phyloP scores from a whole-genome alignment of 805 yeast genomes.

The Spathaspora arborariae region DNA sequence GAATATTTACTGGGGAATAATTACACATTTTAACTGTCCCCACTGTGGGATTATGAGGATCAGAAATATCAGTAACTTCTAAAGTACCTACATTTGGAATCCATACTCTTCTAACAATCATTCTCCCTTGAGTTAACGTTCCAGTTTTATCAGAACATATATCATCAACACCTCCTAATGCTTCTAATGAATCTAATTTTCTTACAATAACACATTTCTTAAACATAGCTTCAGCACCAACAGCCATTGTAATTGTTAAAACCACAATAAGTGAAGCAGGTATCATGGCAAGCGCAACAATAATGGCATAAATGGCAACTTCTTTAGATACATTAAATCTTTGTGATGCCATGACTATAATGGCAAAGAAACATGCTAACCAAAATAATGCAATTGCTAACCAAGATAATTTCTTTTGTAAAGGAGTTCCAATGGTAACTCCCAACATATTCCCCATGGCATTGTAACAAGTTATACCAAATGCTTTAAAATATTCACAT shows the following conservation, averaged over 20 bases:
- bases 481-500: slow-evolving; percentile 48
- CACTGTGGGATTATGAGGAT: slow-evolving; percentile 60
- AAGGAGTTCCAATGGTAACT: slow-evolving; percentile 74
- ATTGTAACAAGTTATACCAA: slow-evolving; percentile 46
- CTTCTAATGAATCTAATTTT: slow-evolving; percentile 73
- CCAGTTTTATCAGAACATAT: slow-evolving; percentile 85
- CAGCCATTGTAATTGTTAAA: slow-evolving; percentile 82
- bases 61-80: slow-evolving; percentile 48
- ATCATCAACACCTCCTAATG: slow-evolving; percentile 73
- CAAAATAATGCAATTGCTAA: slow-evolving; percentile 69
- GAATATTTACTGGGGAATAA: slow-evolving; percentile 33
- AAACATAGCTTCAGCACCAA: slow-evolving; percentile 74
- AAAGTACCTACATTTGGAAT: slow-evolving; percentile 60
- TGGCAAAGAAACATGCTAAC: slow-evolving; percentile 81
- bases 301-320: slow-evolving; percentile 85
- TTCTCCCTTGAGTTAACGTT: slow-evolving; percentile 74
- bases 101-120: slow-evolving; percentile 72
- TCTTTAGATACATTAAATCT: slow-evolving; percentile 68
- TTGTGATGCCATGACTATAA: slow-evolving; percentile 84
- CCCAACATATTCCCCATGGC: slow-evolving; percentile 70
- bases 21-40: slow-evolving; percentile 43
- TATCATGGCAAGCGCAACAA: slow-evolving; percentile 78
- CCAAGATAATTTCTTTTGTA: slow-evolving; percentile 71
- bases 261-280: slow-evolving; percentile 80
- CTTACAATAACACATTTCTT: slow-evolving; percentile 67